Conservation (phyloP, 2,329 filamentous ascomycete genomes). For the Cladophialophora immunda region DNA sequence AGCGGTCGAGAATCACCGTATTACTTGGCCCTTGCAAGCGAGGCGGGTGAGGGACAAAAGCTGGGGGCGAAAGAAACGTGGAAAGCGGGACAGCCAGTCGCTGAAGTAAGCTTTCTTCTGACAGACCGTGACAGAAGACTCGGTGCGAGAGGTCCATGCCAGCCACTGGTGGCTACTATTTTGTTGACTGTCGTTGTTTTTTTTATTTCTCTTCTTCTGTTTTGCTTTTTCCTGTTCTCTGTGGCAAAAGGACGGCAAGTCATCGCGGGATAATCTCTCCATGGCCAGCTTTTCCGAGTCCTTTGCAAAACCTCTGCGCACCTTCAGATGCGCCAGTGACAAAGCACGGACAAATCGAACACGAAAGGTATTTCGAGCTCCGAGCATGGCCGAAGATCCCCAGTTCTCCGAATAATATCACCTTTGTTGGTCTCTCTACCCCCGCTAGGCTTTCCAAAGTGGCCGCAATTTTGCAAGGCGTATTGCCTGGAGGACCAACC, state of each 20-base stretch:
- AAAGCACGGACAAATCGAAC: not conserved
- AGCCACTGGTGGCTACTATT: not conserved
- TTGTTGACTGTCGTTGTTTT: not conserved
- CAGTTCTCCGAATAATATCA: not conserved
- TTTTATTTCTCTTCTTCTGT: not conserved
- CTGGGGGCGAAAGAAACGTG: constrained; percentile 22
- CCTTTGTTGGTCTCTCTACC: not conserved
- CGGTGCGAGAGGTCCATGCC: not conserved
- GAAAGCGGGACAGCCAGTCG: constrained; percentile 4
- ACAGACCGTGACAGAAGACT: not conserved
- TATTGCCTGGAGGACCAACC: not conserved
- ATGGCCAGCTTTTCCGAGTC: not conserved
- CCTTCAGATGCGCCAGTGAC: not conserved
- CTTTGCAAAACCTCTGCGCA: not conserved
- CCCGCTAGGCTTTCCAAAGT: not conserved
- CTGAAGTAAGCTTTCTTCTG: not conserved
- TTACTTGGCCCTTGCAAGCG: not conserved
- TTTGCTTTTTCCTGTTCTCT: not conserved
- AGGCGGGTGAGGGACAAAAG: not conserved
- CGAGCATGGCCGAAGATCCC: not conserved
- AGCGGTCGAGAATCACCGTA: constrained; percentile 7
- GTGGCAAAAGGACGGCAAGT: not conserved
- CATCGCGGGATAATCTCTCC: not conserved
- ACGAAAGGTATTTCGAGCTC: not conserved
- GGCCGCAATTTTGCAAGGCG: not conserved